These are phyloP conservation scores for Galeopsis tetrahit DNA, from an alignment of 257 asterid genomes.

Conservation along the genomic window DNA sequence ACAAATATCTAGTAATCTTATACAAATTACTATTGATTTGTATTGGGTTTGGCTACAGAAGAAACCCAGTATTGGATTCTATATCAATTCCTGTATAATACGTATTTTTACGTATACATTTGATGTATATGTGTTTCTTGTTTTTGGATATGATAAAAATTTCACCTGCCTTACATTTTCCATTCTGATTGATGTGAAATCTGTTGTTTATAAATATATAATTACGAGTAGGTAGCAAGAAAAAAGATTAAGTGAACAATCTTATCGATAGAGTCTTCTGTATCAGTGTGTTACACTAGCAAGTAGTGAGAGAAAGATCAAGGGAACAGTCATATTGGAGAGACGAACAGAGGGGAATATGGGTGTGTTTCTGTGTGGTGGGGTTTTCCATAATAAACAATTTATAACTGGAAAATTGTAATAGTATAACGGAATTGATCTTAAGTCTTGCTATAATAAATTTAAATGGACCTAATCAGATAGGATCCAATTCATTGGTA, in stretches of 20 bases:
- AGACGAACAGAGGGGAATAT: neutral
- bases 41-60: neutral
- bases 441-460: neutral
- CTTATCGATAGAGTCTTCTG: too few species aligned
- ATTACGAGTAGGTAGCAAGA: too few species aligned
- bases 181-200: conserved; percentile 5
- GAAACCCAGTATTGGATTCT: neutral
- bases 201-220: neutral
- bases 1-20: neutral
- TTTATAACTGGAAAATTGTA: too few species aligned
- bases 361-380: neutral
- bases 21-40: neutral
- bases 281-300: too few species aligned
- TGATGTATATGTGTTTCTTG: neutral
- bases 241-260: too few species aligned
- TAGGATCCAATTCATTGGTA: neutral
- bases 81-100: too few species aligned
- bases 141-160: neutral
- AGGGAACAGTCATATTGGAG: too few species aligned
- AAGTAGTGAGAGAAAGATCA: too few species aligned
- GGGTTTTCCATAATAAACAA: neutral
- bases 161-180: neutral
- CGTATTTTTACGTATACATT: neutral
- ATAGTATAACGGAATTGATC: neutral
- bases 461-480: neutral